Conservation (phyloP, 1,284 basidiomycete species). For the Takashimella koratensis region DNA sequence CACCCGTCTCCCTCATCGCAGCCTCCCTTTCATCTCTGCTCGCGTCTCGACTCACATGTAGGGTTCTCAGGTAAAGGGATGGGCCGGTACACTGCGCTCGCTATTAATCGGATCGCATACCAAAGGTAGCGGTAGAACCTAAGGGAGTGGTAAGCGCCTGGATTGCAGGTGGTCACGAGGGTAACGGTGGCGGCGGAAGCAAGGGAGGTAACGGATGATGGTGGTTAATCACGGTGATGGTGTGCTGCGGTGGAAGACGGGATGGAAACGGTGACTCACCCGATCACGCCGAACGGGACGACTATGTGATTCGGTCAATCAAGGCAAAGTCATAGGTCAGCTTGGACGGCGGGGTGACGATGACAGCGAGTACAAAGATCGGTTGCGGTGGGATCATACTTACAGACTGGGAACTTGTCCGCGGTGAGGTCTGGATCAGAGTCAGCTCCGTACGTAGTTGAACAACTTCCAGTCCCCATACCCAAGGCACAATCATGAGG, state of each 20-base stretch:
- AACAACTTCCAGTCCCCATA: too few relatives aligned
- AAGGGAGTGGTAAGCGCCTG: too few relatives aligned
- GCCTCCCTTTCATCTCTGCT: too few relatives aligned
- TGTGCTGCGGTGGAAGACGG: too few relatives aligned
- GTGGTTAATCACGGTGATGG: too few relatives aligned
- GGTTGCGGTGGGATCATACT: too few relatives aligned
- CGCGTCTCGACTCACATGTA: conserved; percentile 74
- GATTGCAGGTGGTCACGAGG: too few relatives aligned
- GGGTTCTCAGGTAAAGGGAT: conserved; percentile 81
- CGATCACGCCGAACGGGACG: conserved; percentile 85
- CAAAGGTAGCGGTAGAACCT: conserved; percentile 76
- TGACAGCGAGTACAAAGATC: too few relatives aligned
- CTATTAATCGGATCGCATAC: conserved; percentile 77
- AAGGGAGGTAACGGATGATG: too few relatives aligned
- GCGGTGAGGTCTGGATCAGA: conserved; percentile 60
- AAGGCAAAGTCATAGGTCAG: conserved; percentile 8
- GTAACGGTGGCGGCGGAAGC: not conserved
- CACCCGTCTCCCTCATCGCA: too few relatives aligned
- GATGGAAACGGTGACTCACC: conserved; percentile 54
- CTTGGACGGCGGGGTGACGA: not conserved
- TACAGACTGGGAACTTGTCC: conserved; percentile 72
- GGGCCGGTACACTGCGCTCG: conserved; percentile 71
- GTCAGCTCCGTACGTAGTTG: too few relatives aligned
- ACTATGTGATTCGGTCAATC: conserved; percentile 54
- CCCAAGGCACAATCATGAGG: too few relatives aligned